Conservation (phyloP, 2,329 filamentous ascomycete species). For the Dactylonectria macrodidyma region DNA sequence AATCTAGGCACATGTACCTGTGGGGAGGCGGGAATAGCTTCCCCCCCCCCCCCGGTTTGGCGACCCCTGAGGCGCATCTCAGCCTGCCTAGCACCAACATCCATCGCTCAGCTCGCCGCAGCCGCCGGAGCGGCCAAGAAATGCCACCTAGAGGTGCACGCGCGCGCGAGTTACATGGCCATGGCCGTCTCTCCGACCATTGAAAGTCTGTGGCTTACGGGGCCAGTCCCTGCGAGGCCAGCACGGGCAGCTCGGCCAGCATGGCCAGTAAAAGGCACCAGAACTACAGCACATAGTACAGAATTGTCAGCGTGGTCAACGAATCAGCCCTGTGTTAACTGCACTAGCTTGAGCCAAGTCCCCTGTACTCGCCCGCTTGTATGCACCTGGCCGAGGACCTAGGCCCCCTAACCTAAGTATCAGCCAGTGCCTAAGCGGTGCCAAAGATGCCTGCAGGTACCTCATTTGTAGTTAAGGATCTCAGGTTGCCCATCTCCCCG, state of each 20-base stretch:
- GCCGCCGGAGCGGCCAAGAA: slow-evolving; percentile 10
- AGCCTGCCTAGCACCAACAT: slow-evolving; percentile 19
- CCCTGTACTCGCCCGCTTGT: background rate
- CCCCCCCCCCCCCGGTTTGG: background rate
- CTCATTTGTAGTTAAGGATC: background rate
- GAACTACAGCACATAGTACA: no score
- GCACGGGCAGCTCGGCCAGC: background rate
- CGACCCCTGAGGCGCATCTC: slow-evolving; percentile 26
- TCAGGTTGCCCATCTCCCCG: slow-evolving; percentile 11
- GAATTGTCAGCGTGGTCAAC: background rate
- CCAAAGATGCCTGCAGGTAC: background rate
- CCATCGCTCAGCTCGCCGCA: slow-evolving; percentile 19
- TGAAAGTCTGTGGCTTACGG: slow-evolving; percentile 5
- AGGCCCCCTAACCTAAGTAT: background rate
- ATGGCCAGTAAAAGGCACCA: no score
- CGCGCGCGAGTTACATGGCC: slow-evolving; percentile 4
- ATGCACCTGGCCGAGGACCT: background rate
- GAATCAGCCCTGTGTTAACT: background rate
- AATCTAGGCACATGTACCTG: no score
- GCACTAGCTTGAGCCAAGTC: background rate
- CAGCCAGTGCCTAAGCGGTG: background rate
- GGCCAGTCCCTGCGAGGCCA: slow-evolving; percentile 3
- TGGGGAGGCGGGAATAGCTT: background rate
- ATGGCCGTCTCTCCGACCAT: slow-evolving; percentile 6
- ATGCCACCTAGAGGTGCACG: slow-evolving; percentile 6